Base-by-base conservation (phyloP, 495 filamentous ascomycete genomes). In the Staphylotrichum longicolle region DNA sequence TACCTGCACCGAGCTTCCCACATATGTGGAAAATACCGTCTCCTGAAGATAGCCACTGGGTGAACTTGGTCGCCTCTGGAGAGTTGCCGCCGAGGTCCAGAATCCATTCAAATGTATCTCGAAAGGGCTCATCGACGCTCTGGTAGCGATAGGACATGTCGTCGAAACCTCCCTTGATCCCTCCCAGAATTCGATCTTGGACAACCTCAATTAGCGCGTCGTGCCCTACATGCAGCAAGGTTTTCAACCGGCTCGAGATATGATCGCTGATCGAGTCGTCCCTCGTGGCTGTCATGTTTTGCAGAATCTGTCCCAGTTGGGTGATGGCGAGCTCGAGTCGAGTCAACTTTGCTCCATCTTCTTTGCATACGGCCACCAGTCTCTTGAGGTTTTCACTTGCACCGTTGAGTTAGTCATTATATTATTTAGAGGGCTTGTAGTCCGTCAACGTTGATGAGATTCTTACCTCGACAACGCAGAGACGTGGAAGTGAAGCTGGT, bases 1-100 rank as follows among this genome's bases (percentile, higher is more conserved):
- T 79, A 0, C 74, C 74, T 1, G 68, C 74, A 3, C 71, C 75
- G 0, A 73, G 62, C 60, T 78, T 78, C 9, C 77, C 77, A 0
- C 63, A 68, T 3, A 78, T 58, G 70, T 73, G 76, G 51, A 66
- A 66, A 1, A 62, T 54, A 8, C 61, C 57, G n/a, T 50, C 44
- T 42, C 50, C 60, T 5, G 48, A 58, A 4, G 42, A 45, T 10
- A 66, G 59, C 63, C 60, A 66, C 42, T 45, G 42, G 5, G 42
- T 12, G 12, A 45, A 45, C 42, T 45, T 45, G 42, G 42, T 10
- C 42, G 42, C 42, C 42, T 4, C 42, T 10, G 42, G 42, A 45
- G 42, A 45, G 42, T 45, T 45, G 5, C 42, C 42, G 5, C 42
- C 12, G 42, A 45, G 42, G 42, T 45, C 42, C 42, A 45, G 5